Evolutionary conservation across 495 filamentous ascomycete species (phyloP), one percentile per base, ranked within the genome.

Genomic region (Glutinoglossum americanum): DNA sequence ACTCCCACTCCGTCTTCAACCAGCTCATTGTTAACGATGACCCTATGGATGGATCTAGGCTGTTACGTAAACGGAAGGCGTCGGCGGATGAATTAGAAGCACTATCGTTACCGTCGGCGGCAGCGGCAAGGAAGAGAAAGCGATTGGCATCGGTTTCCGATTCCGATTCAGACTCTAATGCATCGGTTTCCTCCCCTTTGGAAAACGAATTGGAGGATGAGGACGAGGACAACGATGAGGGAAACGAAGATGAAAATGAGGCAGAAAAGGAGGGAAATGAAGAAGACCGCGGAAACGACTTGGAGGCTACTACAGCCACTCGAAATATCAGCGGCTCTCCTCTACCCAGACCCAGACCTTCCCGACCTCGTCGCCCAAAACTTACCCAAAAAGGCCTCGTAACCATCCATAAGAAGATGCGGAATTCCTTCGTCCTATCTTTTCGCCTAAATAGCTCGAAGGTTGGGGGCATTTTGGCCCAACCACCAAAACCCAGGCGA

Each of bases 1-100:
- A 81, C 28, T 86, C 86, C 8, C 85, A 93, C 65, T 89, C 88
- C 0, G 80, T 93, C 41, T 94, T 93, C 68, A 86, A 85, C 61
- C 74, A 82, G 71, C 71, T 87, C 23, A 82, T 87, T 35, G 76
- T 88, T 32, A 79, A 84, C 56, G 86, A 88, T 54, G 87, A 93
- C 63, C 76, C 84, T 13, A 76, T 89, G 71, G 87, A 93, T 67
- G 88, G 88, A 48, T 88, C 88, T 2, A 82, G 89, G 55, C 78
- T 87, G 49, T 70, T 96, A 55, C 78, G 90, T 55, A 97, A 96
- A 69, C 80, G 92, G 48, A 94, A 94, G 69, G 72, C 77, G 33
- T 76, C 78, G 23, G 71, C 75, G 15, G 70, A 68, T 11, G 78
- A 79, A 55, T 66, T 70, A 9, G 79, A 81, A 51, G 78, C 79